Evolutionary conservation across 2,329 filamentous ascomycete genomes (phyloP).

Genomic region (Fusarium palustre): DNA sequence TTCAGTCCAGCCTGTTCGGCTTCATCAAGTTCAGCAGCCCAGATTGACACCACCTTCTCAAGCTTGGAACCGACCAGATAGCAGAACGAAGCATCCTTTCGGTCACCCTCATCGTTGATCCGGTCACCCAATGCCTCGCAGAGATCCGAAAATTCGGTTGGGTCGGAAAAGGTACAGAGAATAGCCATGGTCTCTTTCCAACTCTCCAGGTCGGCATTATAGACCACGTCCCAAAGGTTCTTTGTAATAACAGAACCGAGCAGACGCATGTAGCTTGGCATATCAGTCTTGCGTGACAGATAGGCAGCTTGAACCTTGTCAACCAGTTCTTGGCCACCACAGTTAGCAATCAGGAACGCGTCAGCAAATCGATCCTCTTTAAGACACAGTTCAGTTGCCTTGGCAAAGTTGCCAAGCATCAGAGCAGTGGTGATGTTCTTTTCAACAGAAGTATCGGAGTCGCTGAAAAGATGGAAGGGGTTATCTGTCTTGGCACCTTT

Average conservation of each 20-base stretch:
- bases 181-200: slow-evolving; percentile 99
- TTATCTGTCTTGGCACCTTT: slow-evolving; percentile 95
- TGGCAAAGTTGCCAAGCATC: slow-evolving; percentile 90
- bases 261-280: slow-evolving; percentile 91
- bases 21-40: slow-evolving; percentile 90
- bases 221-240: slow-evolving; percentile 97
- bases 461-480: slow-evolving; percentile 89
- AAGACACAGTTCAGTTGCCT: slow-evolving; percentile 88
- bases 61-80: slow-evolving; percentile 95
- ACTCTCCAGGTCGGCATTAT: slow-evolving; percentile 90
- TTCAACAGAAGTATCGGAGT: slow-evolving; percentile 85
- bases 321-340: slow-evolving; percentile 90
- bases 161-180: slow-evolving; percentile 93
- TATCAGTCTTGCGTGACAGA: slow-evolving; percentile 81
- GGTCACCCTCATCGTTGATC: slow-evolving; percentile 79
- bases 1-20: slow-evolving; percentile 80
- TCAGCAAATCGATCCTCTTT: slow-evolving; percentile 92
- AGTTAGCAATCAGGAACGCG: slow-evolving; percentile 98
- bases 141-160: slow-evolving; percentile 90
- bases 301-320: slow-evolving; percentile 95
- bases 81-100: slow-evolving; percentile 96
- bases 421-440: slow-evolving; percentile 87
- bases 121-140: slow-evolving; percentile 96
- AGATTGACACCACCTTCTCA: slow-evolving; percentile 96
- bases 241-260: slow-evolving; percentile 93